A percentile compares a stretch with the other conserved stretches of the same genome.
Conservation (phyloP, 2,329 filamentous ascomycete species). For the Lojkania enalia region DNA sequence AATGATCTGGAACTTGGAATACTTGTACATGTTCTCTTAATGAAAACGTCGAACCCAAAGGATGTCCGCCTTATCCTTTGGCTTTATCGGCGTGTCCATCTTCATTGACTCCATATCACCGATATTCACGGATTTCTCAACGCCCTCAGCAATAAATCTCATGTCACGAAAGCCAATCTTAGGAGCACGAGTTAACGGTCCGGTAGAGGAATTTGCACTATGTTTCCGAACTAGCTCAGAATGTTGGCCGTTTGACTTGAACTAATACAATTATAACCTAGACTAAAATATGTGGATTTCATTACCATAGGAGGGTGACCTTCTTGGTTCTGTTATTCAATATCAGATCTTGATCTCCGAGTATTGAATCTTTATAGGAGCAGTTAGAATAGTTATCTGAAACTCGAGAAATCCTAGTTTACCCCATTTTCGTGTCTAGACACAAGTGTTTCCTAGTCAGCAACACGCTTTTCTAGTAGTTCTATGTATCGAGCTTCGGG, state of each 20-base stretch:
- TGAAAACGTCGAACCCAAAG: slow-evolving; percentile 12
- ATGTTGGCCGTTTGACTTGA: neutral
- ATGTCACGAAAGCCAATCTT: slow-evolving; percentile 9
- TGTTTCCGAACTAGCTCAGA: neutral
- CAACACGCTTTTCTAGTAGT: slow-evolving; percentile 15
- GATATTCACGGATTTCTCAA: slow-evolving; percentile 4
- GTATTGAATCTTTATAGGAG: neutral
- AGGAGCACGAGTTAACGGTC: neutral
- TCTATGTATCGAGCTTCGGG: slow-evolving; percentile 13
- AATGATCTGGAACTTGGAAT: slow-evolving; percentile 12
- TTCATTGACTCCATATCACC: slow-evolving; percentile 10
- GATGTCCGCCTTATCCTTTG: slow-evolving; percentile 7
- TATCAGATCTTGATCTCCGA: slow-evolving; percentile 2
- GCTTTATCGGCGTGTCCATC: slow-evolving; percentile 2
- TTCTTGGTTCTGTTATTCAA: slow-evolving; percentile 1
- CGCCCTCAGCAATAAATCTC: slow-evolving; percentile 10
- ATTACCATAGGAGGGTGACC: neutral
- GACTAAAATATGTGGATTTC: neutral
- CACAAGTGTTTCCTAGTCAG: slow-evolving; percentile 6
- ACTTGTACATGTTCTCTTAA: slow-evolving; percentile 11
- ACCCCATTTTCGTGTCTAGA: slow-evolving; percentile 1
- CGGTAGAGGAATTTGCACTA: neutral
- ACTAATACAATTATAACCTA: neutral
- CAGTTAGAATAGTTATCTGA: too few species aligned
- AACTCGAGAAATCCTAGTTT: too few species aligned